These are phyloP conservation scores for Bromus sterilis DNA, from an alignment of 176 grass and related monocot species.

Conservation along the genomic window DNA sequence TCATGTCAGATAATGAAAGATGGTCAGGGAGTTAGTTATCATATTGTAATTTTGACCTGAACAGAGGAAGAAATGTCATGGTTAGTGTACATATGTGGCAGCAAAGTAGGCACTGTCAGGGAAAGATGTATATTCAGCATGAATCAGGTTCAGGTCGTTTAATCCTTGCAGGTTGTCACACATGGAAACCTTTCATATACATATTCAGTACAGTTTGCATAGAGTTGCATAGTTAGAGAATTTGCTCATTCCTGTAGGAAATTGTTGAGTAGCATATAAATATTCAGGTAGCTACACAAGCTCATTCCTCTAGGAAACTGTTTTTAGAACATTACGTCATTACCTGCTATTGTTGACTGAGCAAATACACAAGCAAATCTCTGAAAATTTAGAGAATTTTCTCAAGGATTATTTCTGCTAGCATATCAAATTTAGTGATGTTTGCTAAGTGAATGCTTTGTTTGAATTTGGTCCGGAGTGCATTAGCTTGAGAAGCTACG, in stretches of 20 bases:
- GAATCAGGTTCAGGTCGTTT: no score
- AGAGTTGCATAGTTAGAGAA: no score
- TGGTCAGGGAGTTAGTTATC: not conserved
- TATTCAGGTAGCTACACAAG: not conserved
- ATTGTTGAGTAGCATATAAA: no score
- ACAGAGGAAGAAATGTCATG: not conserved
- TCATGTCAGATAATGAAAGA: no score
- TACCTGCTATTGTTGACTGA: not conserved
- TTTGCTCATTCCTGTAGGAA: no score
- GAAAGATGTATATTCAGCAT: not conserved
- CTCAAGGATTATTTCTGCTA: not conserved
- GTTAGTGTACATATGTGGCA: not conserved
- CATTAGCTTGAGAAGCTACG: not conserved
- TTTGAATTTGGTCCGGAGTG: not conserved
- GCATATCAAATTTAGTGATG: not conserved
- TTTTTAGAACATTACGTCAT: not conserved
- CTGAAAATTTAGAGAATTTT: not conserved
- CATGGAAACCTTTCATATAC: no score
- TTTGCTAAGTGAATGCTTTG: not conserved
- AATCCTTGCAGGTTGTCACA: no score
- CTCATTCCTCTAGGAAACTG: not conserved
- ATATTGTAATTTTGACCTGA: not conserved
- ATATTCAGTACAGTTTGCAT: no score
- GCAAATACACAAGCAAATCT: not conserved
- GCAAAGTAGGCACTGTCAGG: not conserved